Conservation (phyloP, 164 flowering plant species). For the grape (Vitis vinifera) region ASM3070453v1 NC_081806.1:2846001-2846500, state of each 20-base stretch:
- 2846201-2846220: constrained; percentile 12
- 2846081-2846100: constrained; percentile 18
- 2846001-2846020: constrained; percentile 7
- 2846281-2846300: constrained; percentile 94
- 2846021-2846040: constrained; percentile 12
- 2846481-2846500: too few relatives aligned
- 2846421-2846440: too few relatives aligned
- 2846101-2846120: constrained; percentile 22
- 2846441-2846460: too few relatives aligned
- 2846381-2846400: constrained; percentile 1
- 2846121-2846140: constrained; percentile 11
- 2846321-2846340: constrained; percentile 84
- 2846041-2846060: constrained; percentile 47
- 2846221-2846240: constrained; percentile 15
- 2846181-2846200: constrained; percentile 28
- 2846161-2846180: constrained; percentile 22
- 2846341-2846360: constrained; percentile 99
- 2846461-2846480: too few relatives aligned
- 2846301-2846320: constrained; percentile 77
- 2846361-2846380: constrained; percentile 98
- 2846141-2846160: constrained; percentile 25
- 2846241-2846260: constrained; percentile 31
- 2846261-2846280: constrained; percentile 75
- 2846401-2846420: background rate
- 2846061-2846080: constrained; percentile 25